Evolutionary conservation across 176 grass and related monocot genomes (phyloP).

Genomic region (Oryza longistaminata): DNA sequence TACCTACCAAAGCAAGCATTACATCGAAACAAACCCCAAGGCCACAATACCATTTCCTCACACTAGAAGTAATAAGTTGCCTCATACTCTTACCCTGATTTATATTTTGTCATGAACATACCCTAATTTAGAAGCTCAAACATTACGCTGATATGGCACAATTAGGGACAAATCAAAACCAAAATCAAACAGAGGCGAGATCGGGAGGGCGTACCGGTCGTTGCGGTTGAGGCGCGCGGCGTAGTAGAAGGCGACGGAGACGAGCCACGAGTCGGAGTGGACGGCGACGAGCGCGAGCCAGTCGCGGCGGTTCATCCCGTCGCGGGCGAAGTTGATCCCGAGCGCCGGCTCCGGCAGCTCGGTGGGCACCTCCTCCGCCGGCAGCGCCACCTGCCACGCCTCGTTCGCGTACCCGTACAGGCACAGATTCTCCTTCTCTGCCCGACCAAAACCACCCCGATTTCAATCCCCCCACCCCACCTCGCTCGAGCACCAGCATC

Average conservation of each 20-base stretch:
- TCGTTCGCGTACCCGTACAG: conserved; percentile 69
- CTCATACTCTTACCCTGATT: no score
- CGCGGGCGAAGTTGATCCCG: conserved; percentile 80
- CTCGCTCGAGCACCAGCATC: no score
- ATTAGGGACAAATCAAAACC: conserved; percentile 14
- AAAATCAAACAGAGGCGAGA: conserved; percentile 11
- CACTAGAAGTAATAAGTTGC: no score
- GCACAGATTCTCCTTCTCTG: conserved; percentile 80
- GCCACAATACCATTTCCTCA: background rate
- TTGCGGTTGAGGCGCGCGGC: conserved; percentile 57
- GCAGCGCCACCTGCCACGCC: conserved; percentile 70
- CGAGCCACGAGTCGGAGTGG: conserved; percentile 77
- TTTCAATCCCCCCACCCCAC: background rate
- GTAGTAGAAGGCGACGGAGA: conserved; percentile 75
- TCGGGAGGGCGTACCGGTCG: conserved; percentile 42
- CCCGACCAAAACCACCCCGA: background rate
- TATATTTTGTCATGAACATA: no score
- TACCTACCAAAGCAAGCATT: background rate
- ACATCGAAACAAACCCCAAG: background rate
- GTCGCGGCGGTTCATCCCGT: conserved; percentile 74
- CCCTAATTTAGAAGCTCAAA: background rate
- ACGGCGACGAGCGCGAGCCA: conserved; percentile 80
- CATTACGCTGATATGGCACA: background rate
- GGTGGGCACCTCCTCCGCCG: conserved; percentile 83
- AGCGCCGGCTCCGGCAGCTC: conserved; percentile 79